Conservation (phyloP, 73 alveolate genomes). For the Symbiodinium natans region DNA sequence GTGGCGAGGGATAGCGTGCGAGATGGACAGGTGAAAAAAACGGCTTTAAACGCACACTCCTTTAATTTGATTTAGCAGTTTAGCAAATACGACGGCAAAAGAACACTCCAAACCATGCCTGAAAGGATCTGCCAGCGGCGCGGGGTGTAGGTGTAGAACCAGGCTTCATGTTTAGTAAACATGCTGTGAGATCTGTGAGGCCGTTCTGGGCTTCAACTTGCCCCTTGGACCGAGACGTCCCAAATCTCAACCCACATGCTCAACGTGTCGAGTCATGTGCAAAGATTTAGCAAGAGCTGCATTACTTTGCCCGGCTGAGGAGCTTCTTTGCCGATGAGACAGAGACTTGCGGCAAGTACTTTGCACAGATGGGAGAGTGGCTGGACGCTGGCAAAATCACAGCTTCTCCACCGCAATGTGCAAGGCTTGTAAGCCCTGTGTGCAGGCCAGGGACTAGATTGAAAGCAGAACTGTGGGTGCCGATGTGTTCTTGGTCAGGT, state of each 20-base stretch:
- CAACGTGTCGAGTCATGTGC: not conserved
- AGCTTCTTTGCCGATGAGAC: slow-evolving; percentile 73
- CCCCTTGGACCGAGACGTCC: not conserved
- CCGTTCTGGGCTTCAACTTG: slow-evolving; percentile 80
- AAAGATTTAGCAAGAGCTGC: not conserved
- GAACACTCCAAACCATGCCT: no score
- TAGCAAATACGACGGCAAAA: no score
- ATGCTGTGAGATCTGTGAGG: no score
- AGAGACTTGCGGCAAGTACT: slow-evolving; percentile 31
- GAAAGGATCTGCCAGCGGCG: no score
- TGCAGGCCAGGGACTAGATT: no score
- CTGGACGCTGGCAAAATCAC: slow-evolving; percentile 14
- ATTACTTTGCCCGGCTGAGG: not conserved
- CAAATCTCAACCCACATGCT: not conserved
- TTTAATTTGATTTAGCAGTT: no score
- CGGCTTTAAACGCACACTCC: no score
- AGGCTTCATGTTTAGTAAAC: no score
- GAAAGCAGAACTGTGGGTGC: not conserved
- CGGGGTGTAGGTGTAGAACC: no score
- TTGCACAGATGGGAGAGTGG: slow-evolving; percentile 25
- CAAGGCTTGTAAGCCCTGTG: no score
- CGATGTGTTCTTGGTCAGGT: not conserved
- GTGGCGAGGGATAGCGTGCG: no score
- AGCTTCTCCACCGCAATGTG: not conserved
- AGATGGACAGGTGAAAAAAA: no score